Evolutionary conservation across 2,329 filamentous ascomycete species (phyloP), one percentile per base, ranked within the genome.

Genomic region (Fusarium sp.): DNA sequence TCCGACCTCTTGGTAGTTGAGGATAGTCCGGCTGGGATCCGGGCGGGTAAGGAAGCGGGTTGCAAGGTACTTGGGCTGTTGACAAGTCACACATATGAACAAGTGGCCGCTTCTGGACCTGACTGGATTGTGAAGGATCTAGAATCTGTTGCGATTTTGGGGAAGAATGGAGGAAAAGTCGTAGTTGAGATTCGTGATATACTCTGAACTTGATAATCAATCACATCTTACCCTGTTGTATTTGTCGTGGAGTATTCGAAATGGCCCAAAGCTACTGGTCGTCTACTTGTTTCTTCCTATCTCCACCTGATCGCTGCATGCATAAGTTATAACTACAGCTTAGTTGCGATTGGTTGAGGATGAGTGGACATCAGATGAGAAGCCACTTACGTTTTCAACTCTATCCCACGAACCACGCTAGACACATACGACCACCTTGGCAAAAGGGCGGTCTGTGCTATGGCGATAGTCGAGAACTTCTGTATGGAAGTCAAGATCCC

Each of bases 51-150:
- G 81, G 92, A 88, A 1, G 94, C 94, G 7, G 94, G 93, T 2
- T 97, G 92, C 82, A 90, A 88, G 76, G 94, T 97, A 11, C 81
- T 97, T 43, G 94, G 90, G 17, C 81, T 97, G 53, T 88, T 92
- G 57, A 97, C 94, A 55, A 97, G 93, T 75, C 94, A 97, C 81
- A 88, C 87, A 24, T 82, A 91, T 43, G 88, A 89, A 72, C 88
- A 94, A 81, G 85, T 97, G 47, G 81, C 85, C 63, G 88, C 86
- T 46, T 93, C 94, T 5, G 91, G 88, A n/a, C 93, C 94, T 38
- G 93, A 97, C 82, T 97, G 92, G 90, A 89, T 97, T 52, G 91
- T 97, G 56, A 84, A 85, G 78, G 93, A 97, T 80, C 84, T 97
- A 81, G 83, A 85, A 61, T 94, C 91, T 69, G 88, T 97, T 64